These are phyloP conservation scores for Atkinsonella hypoxylon DNA, from an alignment of 2,329 filamentous ascomycete species.

Conservation along the genomic window DNA sequence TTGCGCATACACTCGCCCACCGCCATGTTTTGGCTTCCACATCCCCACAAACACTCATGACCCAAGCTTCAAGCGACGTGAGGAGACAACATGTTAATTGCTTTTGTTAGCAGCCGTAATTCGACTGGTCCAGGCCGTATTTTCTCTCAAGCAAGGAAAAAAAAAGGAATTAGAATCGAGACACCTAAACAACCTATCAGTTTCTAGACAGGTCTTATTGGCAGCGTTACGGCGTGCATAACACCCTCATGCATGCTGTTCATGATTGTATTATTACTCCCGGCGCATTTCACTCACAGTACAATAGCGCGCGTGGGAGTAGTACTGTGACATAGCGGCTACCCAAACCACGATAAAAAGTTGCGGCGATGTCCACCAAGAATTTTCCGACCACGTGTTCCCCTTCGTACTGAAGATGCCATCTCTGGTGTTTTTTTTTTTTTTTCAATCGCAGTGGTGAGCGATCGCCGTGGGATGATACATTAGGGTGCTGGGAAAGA, in stretches of 20 bases:
- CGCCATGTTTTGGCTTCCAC: not conserved
- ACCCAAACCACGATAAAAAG: too few relatives aligned
- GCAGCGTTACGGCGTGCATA: not conserved
- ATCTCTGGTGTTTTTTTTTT: not conserved
- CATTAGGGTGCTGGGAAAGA: not conserved
- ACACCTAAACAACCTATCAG: not conserved
- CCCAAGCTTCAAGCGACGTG: not conserved
- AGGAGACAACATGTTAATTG: not conserved
- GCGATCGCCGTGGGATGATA: not conserved
- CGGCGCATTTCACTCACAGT: not conserved
- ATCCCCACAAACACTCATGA: not conserved
- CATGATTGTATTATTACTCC: not conserved
- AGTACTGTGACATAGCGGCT: not conserved
- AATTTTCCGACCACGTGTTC: too few relatives aligned
- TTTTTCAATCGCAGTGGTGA: not conserved
- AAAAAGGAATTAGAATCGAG: not conserved
- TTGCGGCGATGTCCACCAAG: too few relatives aligned
- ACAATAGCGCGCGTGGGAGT: not conserved
- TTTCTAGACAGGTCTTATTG: not conserved
- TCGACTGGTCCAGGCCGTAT: too few relatives aligned
- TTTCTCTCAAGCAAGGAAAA: not conserved
- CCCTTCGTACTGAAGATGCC: not conserved
- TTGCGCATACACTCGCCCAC: not conserved
- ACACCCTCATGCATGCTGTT: not conserved
- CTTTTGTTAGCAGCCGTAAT: not conserved